A percentile compares a stretch with the other conserved stretches of the same genome.
phyloP scores from a whole-genome alignment of 2,329 filamentous ascomycete species.

The Metarhizium album region DNA sequence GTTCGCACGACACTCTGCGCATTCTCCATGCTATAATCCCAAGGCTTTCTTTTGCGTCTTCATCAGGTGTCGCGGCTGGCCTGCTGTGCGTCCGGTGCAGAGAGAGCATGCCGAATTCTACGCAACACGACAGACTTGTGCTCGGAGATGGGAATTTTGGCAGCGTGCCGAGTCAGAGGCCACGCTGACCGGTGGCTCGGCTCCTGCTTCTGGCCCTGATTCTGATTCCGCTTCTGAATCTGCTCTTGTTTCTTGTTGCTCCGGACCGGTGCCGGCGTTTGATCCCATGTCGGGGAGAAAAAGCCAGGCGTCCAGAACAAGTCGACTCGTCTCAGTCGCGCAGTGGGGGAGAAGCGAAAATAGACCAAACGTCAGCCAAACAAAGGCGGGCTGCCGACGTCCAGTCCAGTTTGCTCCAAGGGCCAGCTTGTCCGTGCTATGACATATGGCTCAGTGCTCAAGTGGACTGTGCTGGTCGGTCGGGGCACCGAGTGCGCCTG shows the following conservation, averaged over 20 bases:
- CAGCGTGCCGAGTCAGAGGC: not conserved
- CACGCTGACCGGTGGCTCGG: not conserved
- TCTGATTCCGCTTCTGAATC: not conserved
- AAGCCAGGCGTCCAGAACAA: not conserved
- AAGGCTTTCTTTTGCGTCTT: constrained; percentile 10
- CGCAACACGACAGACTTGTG: constrained; percentile 6
- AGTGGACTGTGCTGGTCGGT: not conserved
- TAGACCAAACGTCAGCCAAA: not conserved
- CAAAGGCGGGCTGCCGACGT: not conserved
- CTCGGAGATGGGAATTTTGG: not conserved
- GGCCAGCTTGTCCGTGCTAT: not conserved
- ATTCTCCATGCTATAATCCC: not conserved
- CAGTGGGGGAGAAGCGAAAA: not conserved
- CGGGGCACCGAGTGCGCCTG: not conserved
- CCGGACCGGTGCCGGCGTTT: not conserved
- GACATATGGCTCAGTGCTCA: not conserved
- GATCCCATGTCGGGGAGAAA: not conserved
- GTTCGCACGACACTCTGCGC: constrained; percentile 1
- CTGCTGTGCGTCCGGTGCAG: constrained; percentile 7
- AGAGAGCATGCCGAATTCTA: constrained; percentile 3
- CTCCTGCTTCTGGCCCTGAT: not conserved
- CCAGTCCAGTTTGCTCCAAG: constrained; percentile 1
- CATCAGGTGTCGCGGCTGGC: constrained; percentile 11
- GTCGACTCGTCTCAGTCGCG: not conserved
- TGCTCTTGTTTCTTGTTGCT: not conserved